Base-by-base conservation (phyloP, 2,329 filamentous ascomycete species). In the Neonectria ditissima region DNA sequence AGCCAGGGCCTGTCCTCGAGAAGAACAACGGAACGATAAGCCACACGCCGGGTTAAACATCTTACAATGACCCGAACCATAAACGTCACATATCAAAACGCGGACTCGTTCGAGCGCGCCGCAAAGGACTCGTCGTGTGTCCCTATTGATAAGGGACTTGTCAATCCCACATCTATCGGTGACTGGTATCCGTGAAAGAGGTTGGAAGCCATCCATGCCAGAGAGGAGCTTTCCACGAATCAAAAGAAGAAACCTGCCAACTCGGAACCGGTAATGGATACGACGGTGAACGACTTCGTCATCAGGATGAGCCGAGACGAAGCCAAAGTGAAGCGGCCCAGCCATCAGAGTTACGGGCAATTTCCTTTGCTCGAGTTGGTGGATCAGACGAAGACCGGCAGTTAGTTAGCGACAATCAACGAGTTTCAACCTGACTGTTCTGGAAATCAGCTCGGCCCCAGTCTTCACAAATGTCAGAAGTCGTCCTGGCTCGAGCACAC, bases 331-430 rank as follows among this genome's bases (percentile, higher is more conserved):
- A 55, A 53, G 32, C 47, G 43, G 39, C 59, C 41, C 39, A 43
- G 37, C 44, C 65, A 69, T 68, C 63, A 65, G 55, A 63, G 48
- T 50, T 54, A 63, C 47, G 44, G 62, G 52, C 56, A 65, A 65
- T 73, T 69, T 62, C 60, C 53, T 58, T 66, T 34, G 11, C 54
- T 54, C 47, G 55, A 63, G 60, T 44, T 48, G 55, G 69, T 73
- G 68, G 68, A 59, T 52, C 22, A 63, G 43, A 20, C 53, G 50
- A 55, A 62, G 58, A 50, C 61, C 71, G 71, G 71, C 71, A 73
- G 68, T 73, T 73, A 60, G 52, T 62, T 59, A 67, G 70, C 43
- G 67, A 68, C 70, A 64, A 65, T 64, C 45, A 55, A 59, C 55
- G 39, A 51, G 69, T 52, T 65, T 73, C 62, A 63, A 62, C 54